These are phyloP conservation scores for Myriosclerotinia scirpicola DNA, from an alignment of 2,329 filamentous ascomycete genomes.

Conservation along the genomic window DNA sequence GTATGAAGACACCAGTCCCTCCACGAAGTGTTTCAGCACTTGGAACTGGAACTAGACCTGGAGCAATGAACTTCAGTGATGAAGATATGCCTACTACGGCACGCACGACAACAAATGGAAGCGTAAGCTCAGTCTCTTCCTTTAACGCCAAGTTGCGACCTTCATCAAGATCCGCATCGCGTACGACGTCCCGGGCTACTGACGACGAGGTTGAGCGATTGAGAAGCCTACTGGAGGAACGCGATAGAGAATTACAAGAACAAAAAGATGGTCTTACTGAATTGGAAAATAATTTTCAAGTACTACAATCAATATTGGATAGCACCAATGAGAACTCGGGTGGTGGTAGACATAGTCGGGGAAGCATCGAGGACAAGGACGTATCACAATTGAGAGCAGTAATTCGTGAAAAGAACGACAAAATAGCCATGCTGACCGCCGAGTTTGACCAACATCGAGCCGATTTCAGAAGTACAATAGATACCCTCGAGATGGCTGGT, in stretches of 20 bases:
- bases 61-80: slow-evolving; percentile 51
- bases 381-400: slow-evolving; percentile 74
- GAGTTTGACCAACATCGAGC: slow-evolving; percentile 95
- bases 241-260: slow-evolving; percentile 84
- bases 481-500: slow-evolving; percentile 92
- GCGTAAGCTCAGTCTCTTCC: slow-evolving; percentile 54
- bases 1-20: slow-evolving; percentile 51
- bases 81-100: slow-evolving; percentile 58
- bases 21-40: slow-evolving; percentile 61
- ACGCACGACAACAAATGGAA: slow-evolving; percentile 53
- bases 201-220: slow-evolving; percentile 75
- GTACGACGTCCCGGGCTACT: slow-evolving; percentile 45
- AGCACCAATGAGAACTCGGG: slow-evolving; percentile 47
- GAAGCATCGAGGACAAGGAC: slow-evolving; percentile 67
- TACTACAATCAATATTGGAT: slow-evolving; percentile 73
- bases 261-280: slow-evolving; percentile 74
- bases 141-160: slow-evolving; percentile 55
- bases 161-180: slow-evolving; percentile 42
- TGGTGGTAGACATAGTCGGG: slow-evolving; percentile 49
- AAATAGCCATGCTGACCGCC: slow-evolving; percentile 85
- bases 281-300: slow-evolving; percentile 85
- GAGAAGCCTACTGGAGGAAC: slow-evolving; percentile 73
- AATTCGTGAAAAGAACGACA: slow-evolving; percentile 93
- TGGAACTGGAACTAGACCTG: slow-evolving; percentile 43
- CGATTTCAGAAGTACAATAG: slow-evolving; percentile 94